These are phyloP conservation scores for Whalleya microplaca DNA, from an alignment of 2,329 filamentous ascomycete species.

Conservation along the genomic window DNA sequence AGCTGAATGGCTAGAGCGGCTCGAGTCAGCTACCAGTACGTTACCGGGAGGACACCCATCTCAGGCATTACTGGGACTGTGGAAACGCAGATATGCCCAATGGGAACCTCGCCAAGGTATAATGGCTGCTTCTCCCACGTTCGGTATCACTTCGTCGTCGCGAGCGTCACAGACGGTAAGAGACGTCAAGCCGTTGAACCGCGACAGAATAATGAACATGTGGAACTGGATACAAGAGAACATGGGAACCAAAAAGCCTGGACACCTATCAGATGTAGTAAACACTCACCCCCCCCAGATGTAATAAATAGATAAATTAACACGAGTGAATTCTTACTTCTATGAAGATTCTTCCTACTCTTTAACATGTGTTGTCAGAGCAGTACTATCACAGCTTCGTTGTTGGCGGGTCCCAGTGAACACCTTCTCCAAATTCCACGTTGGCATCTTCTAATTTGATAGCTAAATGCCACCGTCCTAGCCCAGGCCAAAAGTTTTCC, in stretches of 20 bases:
- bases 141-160: slow-evolving; percentile 41
- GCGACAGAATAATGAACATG: slow-evolving; percentile 29
- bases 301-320: too few species aligned
- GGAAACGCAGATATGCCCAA: slow-evolving; percentile 49
- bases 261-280: too few species aligned
- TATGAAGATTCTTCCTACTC: too few species aligned
- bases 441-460: slow-evolving; percentile 36
- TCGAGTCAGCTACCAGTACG: slow-evolving; percentile 36
- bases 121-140: too few species aligned
- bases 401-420: slow-evolving; percentile 30
- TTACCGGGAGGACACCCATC: slow-evolving; percentile 42
- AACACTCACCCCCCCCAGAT: too few species aligned
- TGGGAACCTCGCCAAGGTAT: too few species aligned
- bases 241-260: too few species aligned
- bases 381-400: slow-evolving; percentile 14
- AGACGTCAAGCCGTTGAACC: slow-evolving; percentile 41
- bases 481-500: slow-evolving; percentile 35
- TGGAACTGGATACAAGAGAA: slow-evolving; percentile 41
- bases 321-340: too few species aligned
- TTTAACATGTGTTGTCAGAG: too few species aligned
- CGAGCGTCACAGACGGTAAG: slow-evolving; percentile 39
- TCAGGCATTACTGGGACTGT: slow-evolving; percentile 50
- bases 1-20: slow-evolving; percentile 44
- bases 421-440: slow-evolving; percentile 35
- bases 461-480: slow-evolving; percentile 48